Conservation (phyloP, 2,329 filamentous ascomycete genomes). For the Colletotrichum truncatum region DNA sequence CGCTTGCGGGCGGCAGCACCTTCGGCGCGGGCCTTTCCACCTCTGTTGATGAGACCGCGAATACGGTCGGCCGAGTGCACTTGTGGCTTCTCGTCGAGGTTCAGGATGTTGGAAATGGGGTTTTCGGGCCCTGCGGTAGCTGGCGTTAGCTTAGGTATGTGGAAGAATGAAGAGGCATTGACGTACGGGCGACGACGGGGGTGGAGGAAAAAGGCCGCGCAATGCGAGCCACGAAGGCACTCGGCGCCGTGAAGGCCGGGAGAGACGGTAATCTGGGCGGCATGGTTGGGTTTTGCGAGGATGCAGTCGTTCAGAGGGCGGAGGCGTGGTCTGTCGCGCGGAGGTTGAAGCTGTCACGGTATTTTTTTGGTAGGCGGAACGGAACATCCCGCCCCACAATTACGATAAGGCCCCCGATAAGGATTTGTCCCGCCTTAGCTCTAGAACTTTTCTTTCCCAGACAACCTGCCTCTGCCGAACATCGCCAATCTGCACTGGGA, state of each 20-base stretch:
- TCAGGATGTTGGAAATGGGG: constrained; percentile 22
- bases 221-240: constrained; percentile 21
- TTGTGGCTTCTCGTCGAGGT: constrained; percentile 23
- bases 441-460: constrained; percentile 13
- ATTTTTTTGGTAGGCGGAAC: constrained; percentile 30
- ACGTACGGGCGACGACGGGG: constrained; percentile 16
- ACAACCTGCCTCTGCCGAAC: background rate
- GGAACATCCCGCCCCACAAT: constrained; percentile 29
- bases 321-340: constrained; percentile 27
- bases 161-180: background rate
- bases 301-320: background rate
- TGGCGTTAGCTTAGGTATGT: constrained; percentile 8
- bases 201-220: constrained; percentile 30
- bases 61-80: constrained; percentile 19
- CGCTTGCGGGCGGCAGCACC: constrained; percentile 38
- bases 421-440: constrained; percentile 24
- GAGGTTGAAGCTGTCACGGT: constrained; percentile 29
- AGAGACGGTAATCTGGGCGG: constrained; percentile 47
- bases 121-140: background rate
- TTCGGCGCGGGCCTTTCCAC: constrained; percentile 35
- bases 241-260: constrained; percentile 20
- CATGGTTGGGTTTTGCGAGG: constrained; percentile 40
- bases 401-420: constrained; percentile 26
- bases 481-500: background rate
- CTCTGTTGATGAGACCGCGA: constrained; percentile 29